These are phyloP conservation scores for Batrachochytrium dendrobatidis DNA, from an alignment of 371 early-diverging fungal genomes.

Conservation along the genomic window DNA sequence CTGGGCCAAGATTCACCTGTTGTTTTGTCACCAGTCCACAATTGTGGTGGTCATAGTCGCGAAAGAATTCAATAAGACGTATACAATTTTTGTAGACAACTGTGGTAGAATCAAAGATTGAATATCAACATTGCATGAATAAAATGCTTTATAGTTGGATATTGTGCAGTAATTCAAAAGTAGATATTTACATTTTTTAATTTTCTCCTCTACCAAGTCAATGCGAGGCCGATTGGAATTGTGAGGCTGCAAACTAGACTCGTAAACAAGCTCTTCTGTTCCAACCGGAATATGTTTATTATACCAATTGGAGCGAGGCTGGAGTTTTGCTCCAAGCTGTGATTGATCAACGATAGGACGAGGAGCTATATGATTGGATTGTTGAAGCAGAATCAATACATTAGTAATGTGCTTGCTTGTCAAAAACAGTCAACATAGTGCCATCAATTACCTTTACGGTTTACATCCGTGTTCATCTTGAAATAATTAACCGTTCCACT, in stretches of 20 bases:
- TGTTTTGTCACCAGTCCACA: slow-evolving; percentile 34
- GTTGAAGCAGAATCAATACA: not conserved
- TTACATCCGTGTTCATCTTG: slow-evolving; percentile 45
- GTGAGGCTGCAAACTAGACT: no score
- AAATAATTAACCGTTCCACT: slow-evolving; percentile 44
- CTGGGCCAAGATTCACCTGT: slow-evolving; percentile 20
- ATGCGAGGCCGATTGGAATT: slow-evolving; percentile 11
- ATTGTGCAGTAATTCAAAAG: not conserved
- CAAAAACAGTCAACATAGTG: not conserved
- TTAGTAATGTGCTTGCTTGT: not conserved
- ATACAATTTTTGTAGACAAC: slow-evolving; percentile 43
- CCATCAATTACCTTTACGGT: slow-evolving; percentile 31
- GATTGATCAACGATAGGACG: slow-evolving; percentile 11
- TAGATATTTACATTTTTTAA: slow-evolving; percentile 28
- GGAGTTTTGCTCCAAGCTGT: slow-evolving; percentile 18
- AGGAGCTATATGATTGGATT: slow-evolving; percentile 10
- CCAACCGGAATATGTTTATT: slow-evolving; percentile 38
- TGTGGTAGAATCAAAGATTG: slow-evolving; percentile 5
- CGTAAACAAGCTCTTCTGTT: slow-evolving; percentile 41
- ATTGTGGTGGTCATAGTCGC: slow-evolving; percentile 45
- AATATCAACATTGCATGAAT: no score
- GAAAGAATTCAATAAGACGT: slow-evolving; percentile 40
- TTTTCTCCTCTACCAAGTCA: slow-evolving; percentile 28
- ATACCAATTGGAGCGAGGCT: slow-evolving; percentile 11
- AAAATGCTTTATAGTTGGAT: no score